Conservation (phyloP, 495 filamentous ascomycete genomes). For the Trichoderma gamsii region DNA sequence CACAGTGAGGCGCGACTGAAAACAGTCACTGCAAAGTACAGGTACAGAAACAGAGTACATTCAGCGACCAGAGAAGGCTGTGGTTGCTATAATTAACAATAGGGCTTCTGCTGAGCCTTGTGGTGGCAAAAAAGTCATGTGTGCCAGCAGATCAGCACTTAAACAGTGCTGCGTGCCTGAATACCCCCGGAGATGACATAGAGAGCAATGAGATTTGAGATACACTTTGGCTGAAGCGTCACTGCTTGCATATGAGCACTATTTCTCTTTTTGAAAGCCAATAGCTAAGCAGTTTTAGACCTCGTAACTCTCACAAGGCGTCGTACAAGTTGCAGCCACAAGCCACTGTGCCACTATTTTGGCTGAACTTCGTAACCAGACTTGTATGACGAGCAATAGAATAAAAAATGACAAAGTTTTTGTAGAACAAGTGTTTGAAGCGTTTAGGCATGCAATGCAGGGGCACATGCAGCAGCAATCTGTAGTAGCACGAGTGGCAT, state of each 20-base stretch:
- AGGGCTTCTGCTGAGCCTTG: constrained; percentile 8
- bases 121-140: constrained; percentile 8
- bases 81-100: constrained; percentile 8
- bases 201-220: background rate
- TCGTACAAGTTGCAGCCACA: background rate
- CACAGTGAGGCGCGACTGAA: background rate
- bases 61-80: background rate
- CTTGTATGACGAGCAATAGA: no score
- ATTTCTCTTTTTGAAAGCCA: constrained; percentile 1
- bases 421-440: no score
- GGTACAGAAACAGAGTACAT: background rate
- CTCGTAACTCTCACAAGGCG: background rate
- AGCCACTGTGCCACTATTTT: no score
- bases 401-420: no score
- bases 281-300: background rate
- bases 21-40: background rate
- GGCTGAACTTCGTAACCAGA: no score
- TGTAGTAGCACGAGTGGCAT: no score
- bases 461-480: no score
- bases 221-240: background rate
- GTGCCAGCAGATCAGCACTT: background rate
- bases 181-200: background rate
- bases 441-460: no score
- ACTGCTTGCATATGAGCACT: background rate
- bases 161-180: background rate